A percentile compares a stretch with the other conserved stretches of the same genome.
These are phyloP conservation scores for Fagus crenata DNA, from an alignment of 306 rosid genomes.

Conservation along the genomic window DNA sequence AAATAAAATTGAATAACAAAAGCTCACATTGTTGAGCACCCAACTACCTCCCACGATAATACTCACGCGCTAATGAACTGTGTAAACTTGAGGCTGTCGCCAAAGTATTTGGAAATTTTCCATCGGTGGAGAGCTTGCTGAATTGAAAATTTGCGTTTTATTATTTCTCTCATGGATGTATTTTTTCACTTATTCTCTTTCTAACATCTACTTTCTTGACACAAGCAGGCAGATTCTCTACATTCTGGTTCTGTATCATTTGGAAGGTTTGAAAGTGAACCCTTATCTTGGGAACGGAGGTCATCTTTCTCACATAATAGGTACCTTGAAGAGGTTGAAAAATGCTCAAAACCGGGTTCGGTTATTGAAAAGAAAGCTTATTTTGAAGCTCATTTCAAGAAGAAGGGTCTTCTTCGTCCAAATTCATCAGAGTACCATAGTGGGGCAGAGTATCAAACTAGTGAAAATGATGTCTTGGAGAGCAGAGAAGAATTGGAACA, in stretches of 20 bases:
- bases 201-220: constrained; percentile 32
- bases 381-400: constrained; percentile 82
- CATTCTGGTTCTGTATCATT: constrained; percentile 83
- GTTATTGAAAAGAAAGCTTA: constrained; percentile 66
- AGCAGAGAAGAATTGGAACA: constrained; percentile 45
- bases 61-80: not conserved
- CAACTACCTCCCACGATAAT: not conserved
- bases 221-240: constrained; percentile 62
- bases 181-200: not conserved
- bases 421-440: constrained; percentile 28
- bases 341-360: constrained; percentile 71
- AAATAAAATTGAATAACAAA: not conserved
- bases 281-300: constrained; percentile 77
- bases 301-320: constrained; percentile 72
- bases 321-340: constrained; percentile 81
- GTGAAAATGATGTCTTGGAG: constrained; percentile 45
- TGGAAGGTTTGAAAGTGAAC: constrained; percentile 73
- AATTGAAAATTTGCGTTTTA: not conserved
- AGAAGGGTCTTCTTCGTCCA: constrained; percentile 53
- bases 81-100: not conserved
- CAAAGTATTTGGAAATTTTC: not conserved
- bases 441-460: constrained; percentile 25
- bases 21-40: not conserved
- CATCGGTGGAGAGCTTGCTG: not conserved
- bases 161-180: constrained; percentile 12